Percentiles rank a stretch among this genome's conserved stretches.
These are phyloP conservation scores for Nakataea oryzae DNA, from an alignment of 2,329 filamentous ascomycete genomes.

Conservation along the genomic window DNA sequence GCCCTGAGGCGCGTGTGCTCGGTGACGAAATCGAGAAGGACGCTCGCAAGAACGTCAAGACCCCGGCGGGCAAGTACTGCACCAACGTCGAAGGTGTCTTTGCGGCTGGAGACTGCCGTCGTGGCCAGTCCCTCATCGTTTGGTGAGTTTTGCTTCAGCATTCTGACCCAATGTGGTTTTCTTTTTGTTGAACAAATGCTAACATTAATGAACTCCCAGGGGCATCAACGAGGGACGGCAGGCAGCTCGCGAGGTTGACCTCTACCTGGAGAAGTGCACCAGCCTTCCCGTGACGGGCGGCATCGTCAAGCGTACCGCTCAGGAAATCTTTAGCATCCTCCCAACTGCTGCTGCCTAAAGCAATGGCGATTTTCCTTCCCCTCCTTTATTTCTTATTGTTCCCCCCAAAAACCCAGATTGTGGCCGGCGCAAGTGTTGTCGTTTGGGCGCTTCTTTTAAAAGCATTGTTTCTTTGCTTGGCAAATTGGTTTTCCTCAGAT, in stretches of 20 bases:
- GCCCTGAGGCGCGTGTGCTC: constrained; percentile 79
- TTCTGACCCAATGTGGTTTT: too few species aligned
- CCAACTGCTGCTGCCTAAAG: not conserved
- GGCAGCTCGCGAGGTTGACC: constrained; percentile 82
- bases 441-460: not conserved
- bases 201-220: constrained; percentile 32
- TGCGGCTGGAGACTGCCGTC: constrained; percentile 88
- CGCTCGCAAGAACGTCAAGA: constrained; percentile 92
- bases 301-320: constrained; percentile 75
- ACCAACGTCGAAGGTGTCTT: constrained; percentile 86
- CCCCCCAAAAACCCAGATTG: not conserved
- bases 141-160: constrained; percentile 58
- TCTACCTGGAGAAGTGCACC: constrained; percentile 72
- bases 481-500: not conserved
- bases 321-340: constrained; percentile 48
- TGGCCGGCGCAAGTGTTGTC: not conserved
- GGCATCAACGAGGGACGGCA: constrained; percentile 96
- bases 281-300: constrained; percentile 83
- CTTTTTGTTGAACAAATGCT: constrained; percentile 14
- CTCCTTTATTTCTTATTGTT: not conserved
- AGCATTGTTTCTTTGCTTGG: not conserved
- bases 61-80: constrained; percentile 72
- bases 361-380: not conserved
- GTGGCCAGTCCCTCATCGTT: constrained; percentile 91
- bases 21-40: constrained; percentile 88